A percentile compares a stretch with the other conserved stretches of the same genome.
phyloP scores from a whole-genome alignment of 768 basidiomycete genomes.

The Hericium erinaceus region DNA sequence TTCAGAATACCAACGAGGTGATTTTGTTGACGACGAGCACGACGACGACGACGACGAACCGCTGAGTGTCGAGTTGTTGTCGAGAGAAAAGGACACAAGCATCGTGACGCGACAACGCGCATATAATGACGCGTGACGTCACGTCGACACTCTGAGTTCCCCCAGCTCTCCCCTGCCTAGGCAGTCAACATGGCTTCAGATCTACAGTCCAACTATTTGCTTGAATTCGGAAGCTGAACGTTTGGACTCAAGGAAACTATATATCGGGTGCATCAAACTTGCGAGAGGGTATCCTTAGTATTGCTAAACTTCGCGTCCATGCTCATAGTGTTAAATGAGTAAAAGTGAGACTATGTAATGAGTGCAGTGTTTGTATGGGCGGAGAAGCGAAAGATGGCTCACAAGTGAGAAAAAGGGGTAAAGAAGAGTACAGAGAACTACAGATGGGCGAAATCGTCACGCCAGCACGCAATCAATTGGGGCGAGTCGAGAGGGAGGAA shows the following conservation, averaged over 20 bases:
- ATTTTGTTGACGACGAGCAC: no score
- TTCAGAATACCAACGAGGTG: no score
- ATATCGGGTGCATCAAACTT: background rate
- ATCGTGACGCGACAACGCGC: no score
- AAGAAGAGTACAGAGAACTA: background rate
- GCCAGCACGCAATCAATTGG: background rate
- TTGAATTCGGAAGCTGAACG: background rate
- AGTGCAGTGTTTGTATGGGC: background rate
- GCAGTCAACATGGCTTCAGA: no score
- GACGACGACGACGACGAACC: no score
- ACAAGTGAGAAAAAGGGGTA: background rate
- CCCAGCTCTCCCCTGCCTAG: no score
- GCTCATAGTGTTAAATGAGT: slow-evolving; percentile 1
- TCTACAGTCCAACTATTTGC: background rate
- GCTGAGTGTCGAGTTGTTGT: no score
- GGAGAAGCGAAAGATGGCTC: background rate
- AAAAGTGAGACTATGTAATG: background rate
- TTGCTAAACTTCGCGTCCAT: slow-evolving; percentile 8
- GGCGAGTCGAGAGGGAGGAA: background rate
- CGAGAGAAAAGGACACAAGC: no score
- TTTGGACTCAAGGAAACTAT: background rate
- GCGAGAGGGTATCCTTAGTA: slow-evolving; percentile 14
- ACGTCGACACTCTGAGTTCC: background rate
- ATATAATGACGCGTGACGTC: background rate
- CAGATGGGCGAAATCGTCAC: background rate